Percentiles rank a stretch among this genome's conserved stretches.
Conservation (phyloP, 495 filamentous ascomycete genomes). For the Hyaloscypha bicolor region DNA sequence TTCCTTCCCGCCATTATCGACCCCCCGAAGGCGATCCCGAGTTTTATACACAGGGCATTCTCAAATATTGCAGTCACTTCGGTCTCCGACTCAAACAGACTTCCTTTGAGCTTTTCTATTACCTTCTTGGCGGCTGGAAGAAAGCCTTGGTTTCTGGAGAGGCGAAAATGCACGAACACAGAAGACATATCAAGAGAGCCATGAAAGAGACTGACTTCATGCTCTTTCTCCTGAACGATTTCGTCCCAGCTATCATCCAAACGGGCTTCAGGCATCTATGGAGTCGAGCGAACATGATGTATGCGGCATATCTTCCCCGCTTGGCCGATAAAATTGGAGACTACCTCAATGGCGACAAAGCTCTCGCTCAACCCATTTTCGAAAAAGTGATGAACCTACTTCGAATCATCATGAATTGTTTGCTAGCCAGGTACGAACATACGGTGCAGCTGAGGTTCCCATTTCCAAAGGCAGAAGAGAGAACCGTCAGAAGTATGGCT, state of each 20-base stretch:
- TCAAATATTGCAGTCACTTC: slow-evolving; percentile 50
- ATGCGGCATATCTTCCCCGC: slow-evolving; percentile 16
- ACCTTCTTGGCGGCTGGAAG: slow-evolving; percentile 53
- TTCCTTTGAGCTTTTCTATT: slow-evolving; percentile 49
- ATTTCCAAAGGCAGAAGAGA: not conserved
- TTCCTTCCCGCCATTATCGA: slow-evolving; percentile 48
- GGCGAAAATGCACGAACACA: slow-evolving; percentile 42
- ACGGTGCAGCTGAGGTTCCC: not conserved
- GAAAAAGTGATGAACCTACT: slow-evolving; percentile 19
- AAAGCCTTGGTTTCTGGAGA: slow-evolving; percentile 45
- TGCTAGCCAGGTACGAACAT: not conserved
- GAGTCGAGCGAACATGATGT: slow-evolving; percentile 13
- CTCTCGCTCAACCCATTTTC: slow-evolving; percentile 7
- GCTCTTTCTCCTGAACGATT: slow-evolving; percentile 39
- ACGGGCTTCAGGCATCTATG: slow-evolving; percentile 15
- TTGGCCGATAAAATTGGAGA: not conserved
- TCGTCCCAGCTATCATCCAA: slow-evolving; percentile 23
- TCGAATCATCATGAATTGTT: slow-evolving; percentile 25
- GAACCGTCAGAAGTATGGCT: not conserved
- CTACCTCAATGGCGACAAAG: slow-evolving; percentile 1
- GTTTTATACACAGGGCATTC: slow-evolving; percentile 49
- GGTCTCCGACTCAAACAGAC: slow-evolving; percentile 44
- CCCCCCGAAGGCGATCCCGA: slow-evolving; percentile 50
- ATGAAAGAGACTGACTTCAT: slow-evolving; percentile 43
- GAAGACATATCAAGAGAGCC: slow-evolving; percentile 41